These are phyloP conservation scores for Lactarius hengduanensis DNA, from an alignment of 768 basidiomycete species.

Conservation along the genomic window DNA sequence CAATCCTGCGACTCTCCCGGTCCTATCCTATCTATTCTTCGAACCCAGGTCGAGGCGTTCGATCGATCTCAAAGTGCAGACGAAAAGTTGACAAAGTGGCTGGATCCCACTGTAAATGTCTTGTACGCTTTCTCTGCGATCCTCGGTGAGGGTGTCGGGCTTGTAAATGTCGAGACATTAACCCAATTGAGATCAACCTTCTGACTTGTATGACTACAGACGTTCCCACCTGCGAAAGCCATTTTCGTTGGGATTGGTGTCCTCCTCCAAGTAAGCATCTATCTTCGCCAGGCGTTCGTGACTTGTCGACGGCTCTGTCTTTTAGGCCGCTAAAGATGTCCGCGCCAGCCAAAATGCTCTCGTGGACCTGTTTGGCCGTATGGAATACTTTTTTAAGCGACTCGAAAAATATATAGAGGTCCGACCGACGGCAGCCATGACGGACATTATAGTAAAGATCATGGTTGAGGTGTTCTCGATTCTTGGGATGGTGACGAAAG, in stretches of 20 bases:
- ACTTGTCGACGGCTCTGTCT: too few relatives aligned
- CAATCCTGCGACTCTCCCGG: not conserved
- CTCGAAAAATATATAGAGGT: not conserved
- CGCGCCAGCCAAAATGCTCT: not conserved
- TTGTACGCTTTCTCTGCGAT: not conserved
- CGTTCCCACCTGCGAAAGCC: not conserved
- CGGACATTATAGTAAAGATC: not conserved
- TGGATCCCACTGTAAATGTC: not conserved
- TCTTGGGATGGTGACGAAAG: not conserved
- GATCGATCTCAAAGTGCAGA: not conserved
- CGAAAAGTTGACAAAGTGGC: not conserved
- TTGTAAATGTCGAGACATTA: not conserved
- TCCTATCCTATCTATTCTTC: not conserved
- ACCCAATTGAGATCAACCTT: not conserved
- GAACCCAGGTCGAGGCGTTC: not conserved
- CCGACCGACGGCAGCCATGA: not conserved
- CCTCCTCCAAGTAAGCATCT: not conserved
- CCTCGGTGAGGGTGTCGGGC: not conserved
- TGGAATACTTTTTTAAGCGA: not conserved
- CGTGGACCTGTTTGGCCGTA: not conserved
- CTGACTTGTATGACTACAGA: not conserved
- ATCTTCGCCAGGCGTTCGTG: not conserved
- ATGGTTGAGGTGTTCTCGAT: not conserved
- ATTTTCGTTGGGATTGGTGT: not conserved
- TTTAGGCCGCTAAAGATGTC: not conserved